Evolutionary conservation across 768 basidiomycete genomes (phyloP).

Genomic region (Cyathus striatus): DNA sequence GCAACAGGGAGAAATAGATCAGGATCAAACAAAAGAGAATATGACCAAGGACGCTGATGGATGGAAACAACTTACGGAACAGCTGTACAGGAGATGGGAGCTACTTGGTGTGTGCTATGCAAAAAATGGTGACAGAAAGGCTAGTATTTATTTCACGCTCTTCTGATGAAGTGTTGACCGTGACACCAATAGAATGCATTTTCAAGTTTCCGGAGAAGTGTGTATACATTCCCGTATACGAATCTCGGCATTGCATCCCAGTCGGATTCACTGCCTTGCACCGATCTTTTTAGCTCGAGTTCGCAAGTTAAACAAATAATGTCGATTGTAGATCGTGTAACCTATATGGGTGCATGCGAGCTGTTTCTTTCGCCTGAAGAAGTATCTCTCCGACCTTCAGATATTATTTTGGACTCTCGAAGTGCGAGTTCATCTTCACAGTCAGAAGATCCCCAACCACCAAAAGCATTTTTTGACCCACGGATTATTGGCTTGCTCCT

Average conservation of each 20-base stretch:
- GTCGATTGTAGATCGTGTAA: conserved; percentile 57
- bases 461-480: conserved; percentile 11
- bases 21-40: conserved; percentile 9
- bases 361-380: conserved; percentile 46
- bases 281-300: conserved; percentile 32
- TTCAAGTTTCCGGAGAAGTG: conserved; percentile 45
- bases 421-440: too few relatives aligned
- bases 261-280: conserved; percentile 19
- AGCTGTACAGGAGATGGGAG: conserved; percentile 74
- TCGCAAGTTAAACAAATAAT: conserved; percentile 49
- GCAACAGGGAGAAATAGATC: not conserved
- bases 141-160: conserved; percentile 21
- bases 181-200: conserved; percentile 48
- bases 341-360: conserved; percentile 65
- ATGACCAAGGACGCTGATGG: conserved; percentile 30
- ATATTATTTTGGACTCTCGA: too few relatives aligned
- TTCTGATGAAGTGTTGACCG: conserved; percentile 1
- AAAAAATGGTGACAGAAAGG: conserved; percentile 76
- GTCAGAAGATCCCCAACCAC: conserved; percentile 1
- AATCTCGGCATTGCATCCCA: conserved; percentile 31
- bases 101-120: conserved; percentile 73
- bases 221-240: conserved; percentile 50
- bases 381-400: conserved; percentile 36
- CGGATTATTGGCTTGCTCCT: conserved; percentile 48
- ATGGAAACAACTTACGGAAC: conserved; percentile 61